Evolutionary conservation across 257 asterid species (phyloP).

Genomic region (Hygrophila difformis): DNA sequence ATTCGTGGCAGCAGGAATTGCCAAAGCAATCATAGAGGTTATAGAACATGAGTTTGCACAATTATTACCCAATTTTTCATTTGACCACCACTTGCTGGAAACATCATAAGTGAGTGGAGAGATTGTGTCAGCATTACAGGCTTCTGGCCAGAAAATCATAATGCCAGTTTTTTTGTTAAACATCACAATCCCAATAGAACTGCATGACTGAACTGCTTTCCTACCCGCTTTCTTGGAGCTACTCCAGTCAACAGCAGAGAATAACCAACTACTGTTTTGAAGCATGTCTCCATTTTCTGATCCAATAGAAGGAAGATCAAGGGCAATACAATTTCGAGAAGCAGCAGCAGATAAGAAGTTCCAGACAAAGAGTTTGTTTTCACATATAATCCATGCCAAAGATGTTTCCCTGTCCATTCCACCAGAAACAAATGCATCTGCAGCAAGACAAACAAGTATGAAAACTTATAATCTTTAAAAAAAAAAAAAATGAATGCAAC

Average conservation of each 20-base stretch:
- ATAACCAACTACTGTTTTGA: constrained; percentile 56
- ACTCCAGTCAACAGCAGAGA: constrained; percentile 62
- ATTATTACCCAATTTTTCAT: constrained; percentile 26
- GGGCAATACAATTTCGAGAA: constrained; percentile 49
- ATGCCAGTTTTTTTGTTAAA: constrained; percentile 47
- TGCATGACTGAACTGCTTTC: constrained; percentile 29
- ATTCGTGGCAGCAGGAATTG: constrained; percentile 34
- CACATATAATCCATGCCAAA: constrained; percentile 73
- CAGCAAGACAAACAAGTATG: constrained; percentile 32
- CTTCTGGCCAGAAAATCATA: constrained; percentile 74
- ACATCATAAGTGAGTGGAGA: constrained; percentile 40
- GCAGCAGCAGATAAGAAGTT: constrained; percentile 53
- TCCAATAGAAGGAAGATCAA: constrained; percentile 50
- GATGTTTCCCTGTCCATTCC: constrained; percentile 83
- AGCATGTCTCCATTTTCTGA: constrained; percentile 31
- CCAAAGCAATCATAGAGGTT: constrained; percentile 71
- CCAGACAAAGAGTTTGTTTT: constrained; percentile 69
- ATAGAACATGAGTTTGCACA: constrained; percentile 30
- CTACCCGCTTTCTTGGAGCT: constrained; percentile 30
- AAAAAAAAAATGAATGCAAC: constrained; percentile 11
- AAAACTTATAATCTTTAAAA: constrained; percentile 6
- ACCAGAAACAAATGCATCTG: constrained; percentile 55
- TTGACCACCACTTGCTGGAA: constrained; percentile 29
- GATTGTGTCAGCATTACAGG: constrained; percentile 32
- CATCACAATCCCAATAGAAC: constrained; percentile 63